phyloP scores from a whole-genome alignment of 2,329 filamentous ascomycete genomes.

The Epichloe glyceriae region DNA sequence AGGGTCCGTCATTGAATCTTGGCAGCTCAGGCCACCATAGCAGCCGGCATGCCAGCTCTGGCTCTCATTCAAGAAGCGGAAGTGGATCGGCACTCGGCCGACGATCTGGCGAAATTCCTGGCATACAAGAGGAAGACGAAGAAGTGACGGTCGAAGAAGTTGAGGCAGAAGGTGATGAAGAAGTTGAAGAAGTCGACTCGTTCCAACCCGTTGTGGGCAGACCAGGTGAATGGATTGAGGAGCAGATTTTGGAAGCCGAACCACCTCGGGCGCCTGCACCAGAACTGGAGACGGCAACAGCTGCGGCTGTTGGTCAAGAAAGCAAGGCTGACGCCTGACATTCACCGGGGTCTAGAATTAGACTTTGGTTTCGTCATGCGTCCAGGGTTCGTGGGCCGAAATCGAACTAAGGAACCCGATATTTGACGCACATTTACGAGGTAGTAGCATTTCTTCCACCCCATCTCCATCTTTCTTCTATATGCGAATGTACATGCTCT shows the following conservation, averaged over 20 bases:
- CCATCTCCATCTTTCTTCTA: too few relatives aligned
- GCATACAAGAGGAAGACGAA: constrained; percentile 52
- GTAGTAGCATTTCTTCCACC: too few relatives aligned
- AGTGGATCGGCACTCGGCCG: constrained; percentile 53
- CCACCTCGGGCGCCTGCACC: too few relatives aligned
- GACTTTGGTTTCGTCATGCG: too few relatives aligned
- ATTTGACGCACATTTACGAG: too few relatives aligned
- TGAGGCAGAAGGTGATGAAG: constrained; percentile 29
- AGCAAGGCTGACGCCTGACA: neutral
- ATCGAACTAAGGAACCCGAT: too few relatives aligned
- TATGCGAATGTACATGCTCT: too few relatives aligned
- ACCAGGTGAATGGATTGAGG: constrained; percentile 31
- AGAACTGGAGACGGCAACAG: neutral
- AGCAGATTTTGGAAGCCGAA: constrained; percentile 30
- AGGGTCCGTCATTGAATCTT: constrained; percentile 58
- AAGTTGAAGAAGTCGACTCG: constrained; percentile 45
- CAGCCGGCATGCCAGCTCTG: constrained; percentile 25
- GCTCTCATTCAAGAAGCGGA: constrained; percentile 40
- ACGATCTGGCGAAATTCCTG: constrained; percentile 59
- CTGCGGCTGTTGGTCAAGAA: neutral
- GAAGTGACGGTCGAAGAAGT: constrained; percentile 29
- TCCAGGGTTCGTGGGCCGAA: too few relatives aligned
- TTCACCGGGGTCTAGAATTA: neutral
- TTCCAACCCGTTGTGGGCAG: constrained; percentile 38
- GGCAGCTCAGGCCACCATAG: constrained; percentile 24